Evolutionary conservation across 2,329 filamentous ascomycete species (phyloP).

Genomic region (Chaetomium strumarium): DNA sequence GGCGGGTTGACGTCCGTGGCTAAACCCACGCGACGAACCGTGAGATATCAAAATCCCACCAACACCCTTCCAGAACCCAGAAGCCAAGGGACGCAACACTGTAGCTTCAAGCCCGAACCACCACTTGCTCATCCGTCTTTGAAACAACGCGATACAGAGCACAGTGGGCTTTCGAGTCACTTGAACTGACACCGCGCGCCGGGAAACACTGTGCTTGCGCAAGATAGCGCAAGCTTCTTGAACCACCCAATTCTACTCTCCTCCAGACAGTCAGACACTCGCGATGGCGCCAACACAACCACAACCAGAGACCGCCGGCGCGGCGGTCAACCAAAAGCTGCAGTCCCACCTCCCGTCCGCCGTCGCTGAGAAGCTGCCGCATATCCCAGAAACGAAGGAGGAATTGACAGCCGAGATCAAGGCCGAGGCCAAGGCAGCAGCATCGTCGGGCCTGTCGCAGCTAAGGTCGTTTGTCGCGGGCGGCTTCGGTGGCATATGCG

Average conservation of each 20-base stretch:
- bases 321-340: slow-evolving; percentile 30
- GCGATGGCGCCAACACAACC: slow-evolving; percentile 25
- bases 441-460: slow-evolving; percentile 40
- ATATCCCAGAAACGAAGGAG: slow-evolving; percentile 39
- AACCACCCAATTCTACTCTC: neutral
- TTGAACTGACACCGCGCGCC: neutral
- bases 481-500: slow-evolving; percentile 88
- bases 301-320: slow-evolving; percentile 31
- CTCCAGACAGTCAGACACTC: neutral
- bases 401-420: slow-evolving; percentile 41
- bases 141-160: neutral
- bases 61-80: slow-evolving; percentile 1
- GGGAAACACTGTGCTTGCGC: neutral
- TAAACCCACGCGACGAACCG: slow-evolving; percentile 6
- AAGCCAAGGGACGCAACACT: neutral
- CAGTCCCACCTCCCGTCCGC: slow-evolving; percentile 23
- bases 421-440: slow-evolving; percentile 36
- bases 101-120: neutral
- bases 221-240: neutral
- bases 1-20: slow-evolving; percentile 16
- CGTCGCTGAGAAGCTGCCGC: slow-evolving; percentile 37
- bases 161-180: too few species aligned
- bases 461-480: slow-evolving; percentile 81
- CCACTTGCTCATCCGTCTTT: neutral
- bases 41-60: slow-evolving; percentile 5